Percentiles rank a stretch among this genome's conserved stretches.
Evolutionary conservation across 108 stramenopile species (phyloP).

Genomic region (Mediolabrus comicus): DNA sequence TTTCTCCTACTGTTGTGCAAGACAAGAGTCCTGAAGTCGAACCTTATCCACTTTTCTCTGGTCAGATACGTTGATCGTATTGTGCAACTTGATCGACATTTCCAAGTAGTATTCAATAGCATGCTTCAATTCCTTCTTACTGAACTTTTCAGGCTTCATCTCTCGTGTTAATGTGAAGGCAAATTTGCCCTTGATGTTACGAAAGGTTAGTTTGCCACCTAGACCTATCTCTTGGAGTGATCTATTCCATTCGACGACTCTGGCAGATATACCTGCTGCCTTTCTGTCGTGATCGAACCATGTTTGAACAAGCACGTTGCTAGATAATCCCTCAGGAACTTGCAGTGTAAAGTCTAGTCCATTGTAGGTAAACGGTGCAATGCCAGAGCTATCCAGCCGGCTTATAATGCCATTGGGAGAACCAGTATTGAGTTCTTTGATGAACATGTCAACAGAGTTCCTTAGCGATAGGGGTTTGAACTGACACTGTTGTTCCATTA

Average conservation of each 20-base stretch:
- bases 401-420: constrained; percentile 6
- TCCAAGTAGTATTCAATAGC: constrained; percentile 42
- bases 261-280: constrained; percentile 26
- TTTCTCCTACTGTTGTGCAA: not conserved
- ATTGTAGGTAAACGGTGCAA: constrained; percentile 23
- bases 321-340: constrained; percentile 16
- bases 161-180: constrained; percentile 15
- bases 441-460: constrained; percentile 31
- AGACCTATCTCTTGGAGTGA: constrained; percentile 24
- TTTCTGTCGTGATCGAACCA: constrained; percentile 29
- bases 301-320: constrained; percentile 17
- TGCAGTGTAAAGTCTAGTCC: constrained; percentile 31
- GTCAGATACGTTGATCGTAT: constrained; percentile 30
- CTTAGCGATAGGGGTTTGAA: constrained; percentile 10
- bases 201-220: constrained; percentile 26
- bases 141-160: constrained; percentile 24
- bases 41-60: constrained; percentile 30
- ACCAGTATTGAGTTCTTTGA: constrained; percentile 29
- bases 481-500: not conserved
- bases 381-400: constrained; percentile 23
- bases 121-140: constrained; percentile 18
- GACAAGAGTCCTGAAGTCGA: constrained; percentile 13
- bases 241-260: constrained; percentile 34
- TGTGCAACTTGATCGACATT: constrained; percentile 42
- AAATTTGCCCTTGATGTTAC: constrained; percentile 20